These are phyloP conservation scores for Penicillium dipodomyicola DNA, from an alignment of 495 filamentous ascomycete species.

Conservation along the genomic window DNA sequence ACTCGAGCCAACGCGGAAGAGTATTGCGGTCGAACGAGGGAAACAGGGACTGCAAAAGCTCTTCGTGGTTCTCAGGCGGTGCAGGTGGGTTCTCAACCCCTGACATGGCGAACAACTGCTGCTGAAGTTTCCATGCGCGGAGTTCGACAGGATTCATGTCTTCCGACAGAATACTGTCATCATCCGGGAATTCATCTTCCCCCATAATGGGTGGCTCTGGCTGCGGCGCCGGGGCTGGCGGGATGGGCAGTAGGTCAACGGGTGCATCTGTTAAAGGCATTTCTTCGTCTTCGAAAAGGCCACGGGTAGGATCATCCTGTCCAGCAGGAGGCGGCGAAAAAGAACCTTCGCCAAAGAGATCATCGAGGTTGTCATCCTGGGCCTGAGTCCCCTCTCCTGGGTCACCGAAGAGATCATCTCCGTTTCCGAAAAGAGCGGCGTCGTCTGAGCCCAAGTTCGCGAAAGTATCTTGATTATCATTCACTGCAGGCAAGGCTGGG, in stretches of 20 bases:
- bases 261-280: slow-evolving; percentile 27
- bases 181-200: slow-evolving; percentile 39
- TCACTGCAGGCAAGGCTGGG: slow-evolving; percentile 7
- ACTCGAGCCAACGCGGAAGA: slow-evolving; percentile 65
- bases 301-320: slow-evolving; percentile 40
- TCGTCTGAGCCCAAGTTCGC: slow-evolving; percentile 41
- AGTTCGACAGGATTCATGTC: slow-evolving; percentile 47
- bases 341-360: slow-evolving; percentile 54
- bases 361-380: slow-evolving; percentile 47
- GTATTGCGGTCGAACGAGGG: slow-evolving; percentile 66
- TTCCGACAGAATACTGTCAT: slow-evolving; percentile 30
- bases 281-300: slow-evolving; percentile 41
- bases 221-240: slow-evolving; percentile 26
- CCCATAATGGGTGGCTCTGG: slow-evolving; percentile 35
- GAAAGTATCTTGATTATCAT: slow-evolving; percentile 26
- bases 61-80: slow-evolving; percentile 60
- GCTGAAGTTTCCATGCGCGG: slow-evolving; percentile 51
- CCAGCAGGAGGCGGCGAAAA: slow-evolving; percentile 38
- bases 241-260: slow-evolving; percentile 25
- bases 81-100: slow-evolving; percentile 50
- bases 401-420: slow-evolving; percentile 47
- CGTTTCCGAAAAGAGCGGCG: slow-evolving; percentile 48
- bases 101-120: slow-evolving; percentile 52
- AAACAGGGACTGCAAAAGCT: slow-evolving; percentile 66
- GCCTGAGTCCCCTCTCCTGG: slow-evolving; percentile 31